phyloP scores from a whole-genome alignment of 805 yeast genomes.

The Myxozyma neotropica region DNA sequence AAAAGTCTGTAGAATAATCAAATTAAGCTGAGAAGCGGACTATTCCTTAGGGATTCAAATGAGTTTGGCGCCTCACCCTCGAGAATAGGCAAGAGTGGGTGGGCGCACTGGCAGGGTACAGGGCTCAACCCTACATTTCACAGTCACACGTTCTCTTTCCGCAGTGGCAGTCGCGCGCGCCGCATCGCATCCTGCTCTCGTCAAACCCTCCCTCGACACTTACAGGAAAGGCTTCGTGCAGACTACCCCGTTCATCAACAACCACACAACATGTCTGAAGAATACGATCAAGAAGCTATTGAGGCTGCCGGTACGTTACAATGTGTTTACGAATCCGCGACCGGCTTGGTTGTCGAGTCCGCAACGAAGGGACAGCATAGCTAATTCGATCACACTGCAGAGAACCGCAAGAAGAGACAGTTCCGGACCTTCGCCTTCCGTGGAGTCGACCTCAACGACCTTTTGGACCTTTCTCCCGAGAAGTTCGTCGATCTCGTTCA shows the following conservation, averaged over 20 bases:
- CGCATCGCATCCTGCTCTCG: slow-evolving; percentile 3
- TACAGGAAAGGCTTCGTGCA: not conserved
- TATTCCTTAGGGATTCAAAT: slow-evolving; percentile 60
- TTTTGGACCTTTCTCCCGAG: slow-evolving; percentile 91
- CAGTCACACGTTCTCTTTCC: no score
- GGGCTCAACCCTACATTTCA: slow-evolving; percentile 12
- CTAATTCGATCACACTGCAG: no score
- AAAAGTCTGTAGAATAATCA: slow-evolving; percentile 62
- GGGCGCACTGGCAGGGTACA: no score
- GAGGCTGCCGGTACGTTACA: slow-evolving; percentile 32
- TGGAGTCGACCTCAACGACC: slow-evolving; percentile 96
- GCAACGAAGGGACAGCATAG: no score
- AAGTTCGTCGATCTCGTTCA: slow-evolving; percentile 95
- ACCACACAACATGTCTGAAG: slow-evolving; percentile 32
- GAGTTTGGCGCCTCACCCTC: slow-evolving; percentile 8
- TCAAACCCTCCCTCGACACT: not conserved
- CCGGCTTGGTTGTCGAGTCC: no score
- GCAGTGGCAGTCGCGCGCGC: slow-evolving; percentile 1
- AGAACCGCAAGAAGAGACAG: slow-evolving; percentile 63
- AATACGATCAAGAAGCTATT: slow-evolving; percentile 33
- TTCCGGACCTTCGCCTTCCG: slow-evolving; percentile 98
- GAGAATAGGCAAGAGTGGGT: no score
- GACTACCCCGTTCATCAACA: slow-evolving; percentile 8
- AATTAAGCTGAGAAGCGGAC: slow-evolving; percentile 78
- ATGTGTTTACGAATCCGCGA: no score